Base-by-base conservation (phyloP, 176 grass and related monocot species). In the Carex parvula region DNA sequence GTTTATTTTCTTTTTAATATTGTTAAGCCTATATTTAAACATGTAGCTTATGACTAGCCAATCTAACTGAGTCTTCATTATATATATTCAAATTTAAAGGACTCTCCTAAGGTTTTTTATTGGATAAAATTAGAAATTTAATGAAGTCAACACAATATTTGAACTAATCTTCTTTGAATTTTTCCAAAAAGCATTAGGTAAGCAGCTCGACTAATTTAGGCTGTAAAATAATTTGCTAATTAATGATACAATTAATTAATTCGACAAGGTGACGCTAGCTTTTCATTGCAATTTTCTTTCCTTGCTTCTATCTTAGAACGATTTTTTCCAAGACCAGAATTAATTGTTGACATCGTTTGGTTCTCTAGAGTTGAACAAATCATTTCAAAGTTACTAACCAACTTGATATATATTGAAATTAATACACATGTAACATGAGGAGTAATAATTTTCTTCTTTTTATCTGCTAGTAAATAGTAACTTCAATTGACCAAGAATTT, bases 1-100 rank as follows among this genome's bases (percentile, higher is more conserved):
- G 22, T 67, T 66, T 42, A 7, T 60, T 81, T 81, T 22, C 8
- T 81, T 81, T 81, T 81, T 26, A 60, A 80, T 61, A 35, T 13
- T 80, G 16, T 81, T 52, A 44, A 8, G 57, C 29, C 56, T 56
- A 79, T 20, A 70, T 78, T 78, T 2, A 80, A 80, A 62, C n/a
- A 59, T 80, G 37, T 61, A 59, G 26, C 16, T 41, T 21, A 73
- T 26, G 42, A 73, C 70, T 73, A 64, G 57, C 33, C 60, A 60
- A 80, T 81, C 32, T 39, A 83, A 66, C 68, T 11, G 26, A 55
- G n/a, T 83, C 33, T 67, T 55, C 11, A 16, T 20, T 50, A 44
- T 83, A 7, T 50, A 44, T 83, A 14, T 53, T 68, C 73, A 77
- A 17, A 64, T 20, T 65, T 59, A 80, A 35, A 21, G 22, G 61